These are phyloP conservation scores for Acanthamoeba rhysodes DNA, from an alignment of 208 protist species.

Conservation along the genomic window DNA sequence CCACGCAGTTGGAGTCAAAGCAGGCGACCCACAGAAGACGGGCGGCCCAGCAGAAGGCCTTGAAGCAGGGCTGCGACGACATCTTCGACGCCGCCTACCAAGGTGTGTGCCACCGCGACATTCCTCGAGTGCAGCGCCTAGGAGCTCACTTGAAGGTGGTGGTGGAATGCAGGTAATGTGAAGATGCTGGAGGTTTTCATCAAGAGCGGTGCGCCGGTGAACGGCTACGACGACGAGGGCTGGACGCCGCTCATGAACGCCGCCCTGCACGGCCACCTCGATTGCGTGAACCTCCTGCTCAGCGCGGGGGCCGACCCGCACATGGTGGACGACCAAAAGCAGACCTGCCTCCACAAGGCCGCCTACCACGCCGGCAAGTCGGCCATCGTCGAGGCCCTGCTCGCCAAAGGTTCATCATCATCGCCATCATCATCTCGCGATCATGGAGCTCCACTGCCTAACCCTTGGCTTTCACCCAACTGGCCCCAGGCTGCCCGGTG, in stretches of 20 bases:
- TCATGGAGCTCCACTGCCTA: background rate
- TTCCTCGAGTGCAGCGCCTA: too few relatives aligned
- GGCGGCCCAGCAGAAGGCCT: background rate
- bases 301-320: background rate
- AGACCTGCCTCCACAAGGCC: constrained; percentile 64
- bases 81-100: constrained; percentile 52
- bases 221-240: constrained; percentile 26
- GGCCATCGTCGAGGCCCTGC: background rate
- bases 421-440: background rate
- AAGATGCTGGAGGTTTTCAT: background rate
- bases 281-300: constrained; percentile 16
- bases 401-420: constrained; percentile 16
- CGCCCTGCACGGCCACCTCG: constrained; percentile 25
- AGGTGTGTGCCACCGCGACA: background rate
- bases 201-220: background rate
- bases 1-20: background rate
- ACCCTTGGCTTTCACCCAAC: background rate
- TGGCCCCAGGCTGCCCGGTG: background rate
- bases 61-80: constrained; percentile 31
- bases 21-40: background rate
- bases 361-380: constrained; percentile 37
- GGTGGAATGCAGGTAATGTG: background rate
- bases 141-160: background rate
- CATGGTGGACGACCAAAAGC: constrained; percentile 55
- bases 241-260: constrained; percentile 70